Evolutionary conservation across 2,329 filamentous ascomycete species (phyloP).

Genomic region (Ceratocystis harringtonii): DNA sequence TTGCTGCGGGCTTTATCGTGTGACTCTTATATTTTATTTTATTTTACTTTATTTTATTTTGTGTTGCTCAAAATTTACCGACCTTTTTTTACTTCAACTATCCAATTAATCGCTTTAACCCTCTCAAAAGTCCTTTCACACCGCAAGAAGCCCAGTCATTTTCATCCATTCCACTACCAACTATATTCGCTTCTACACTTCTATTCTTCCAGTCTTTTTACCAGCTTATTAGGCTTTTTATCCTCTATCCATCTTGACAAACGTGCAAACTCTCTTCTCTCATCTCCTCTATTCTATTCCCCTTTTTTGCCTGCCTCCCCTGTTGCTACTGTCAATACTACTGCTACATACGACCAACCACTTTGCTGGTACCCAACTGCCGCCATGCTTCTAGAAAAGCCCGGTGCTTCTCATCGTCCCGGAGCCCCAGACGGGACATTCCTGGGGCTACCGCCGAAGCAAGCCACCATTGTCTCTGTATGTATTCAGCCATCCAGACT

Average conservation of each 20-base stretch:
- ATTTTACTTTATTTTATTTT: neutral
- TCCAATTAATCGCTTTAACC: neutral
- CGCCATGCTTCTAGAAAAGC: conserved; percentile 15
- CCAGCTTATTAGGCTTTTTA: neutral
- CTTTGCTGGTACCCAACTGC: neutral
- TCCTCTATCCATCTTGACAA: too few relatives aligned
- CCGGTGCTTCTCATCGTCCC: conserved; percentile 6
- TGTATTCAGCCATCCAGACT: neutral
- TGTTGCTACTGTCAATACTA: neutral
- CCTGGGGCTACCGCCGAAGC: conserved; percentile 15
- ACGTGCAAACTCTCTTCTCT: too few relatives aligned
- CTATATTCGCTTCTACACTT: too few relatives aligned
- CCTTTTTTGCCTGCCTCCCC: too few relatives aligned
- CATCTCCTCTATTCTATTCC: too few relatives aligned
- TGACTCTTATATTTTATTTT: neutral
- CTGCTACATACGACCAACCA: neutral
- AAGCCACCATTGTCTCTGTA: conserved; percentile 15
- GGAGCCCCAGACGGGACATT: conserved; percentile 11
- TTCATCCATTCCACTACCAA: too few relatives aligned
- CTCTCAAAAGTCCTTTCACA: too few relatives aligned
- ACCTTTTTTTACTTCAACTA: neutral
- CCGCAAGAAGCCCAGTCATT: too few relatives aligned
- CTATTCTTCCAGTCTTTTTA: neutral
- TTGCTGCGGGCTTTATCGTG: conserved; percentile 21
- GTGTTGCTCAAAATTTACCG: neutral